Percentiles rank a stretch among this genome's conserved stretches.
Conservation (phyloP, 192 early-diverging fungal species). For the Backusella australiensis region DNA sequence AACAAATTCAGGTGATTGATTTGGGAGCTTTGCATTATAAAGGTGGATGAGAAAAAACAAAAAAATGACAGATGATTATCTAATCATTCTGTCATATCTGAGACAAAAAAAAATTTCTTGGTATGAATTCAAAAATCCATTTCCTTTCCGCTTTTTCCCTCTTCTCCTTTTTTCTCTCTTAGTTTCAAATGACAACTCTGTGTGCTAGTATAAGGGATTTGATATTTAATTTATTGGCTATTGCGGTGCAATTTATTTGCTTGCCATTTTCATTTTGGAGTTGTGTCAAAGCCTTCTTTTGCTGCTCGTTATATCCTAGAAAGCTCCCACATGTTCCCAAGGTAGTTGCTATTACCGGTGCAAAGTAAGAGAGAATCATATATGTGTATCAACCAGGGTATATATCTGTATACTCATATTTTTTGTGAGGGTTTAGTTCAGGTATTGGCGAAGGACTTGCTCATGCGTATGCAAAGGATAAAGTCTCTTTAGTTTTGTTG, state of each 20-base stretch:
- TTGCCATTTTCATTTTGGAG: not conserved
- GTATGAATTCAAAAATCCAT: not conserved
- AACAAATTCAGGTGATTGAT: not conserved
- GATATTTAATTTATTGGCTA: not conserved
- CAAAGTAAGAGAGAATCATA: not conserved
- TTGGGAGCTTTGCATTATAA: too few species aligned
- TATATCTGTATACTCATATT: not conserved
- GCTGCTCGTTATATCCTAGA: not conserved
- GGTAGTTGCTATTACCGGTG: constrained; percentile 16
- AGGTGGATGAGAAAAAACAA: too few species aligned
- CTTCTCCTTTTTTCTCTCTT: not conserved
- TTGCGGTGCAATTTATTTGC: not conserved
- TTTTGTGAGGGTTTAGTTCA: not conserved
- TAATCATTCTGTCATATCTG: not conserved
- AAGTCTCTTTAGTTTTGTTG: constrained; percentile 3
- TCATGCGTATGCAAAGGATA: not conserved
- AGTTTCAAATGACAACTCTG: not conserved
- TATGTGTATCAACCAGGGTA: not conserved
- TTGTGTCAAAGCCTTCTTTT: not conserved
- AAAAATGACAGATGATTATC: not conserved
- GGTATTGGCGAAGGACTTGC: constrained; percentile 17
- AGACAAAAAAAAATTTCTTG: not conserved
- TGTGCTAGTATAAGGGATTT: constrained; percentile 8
- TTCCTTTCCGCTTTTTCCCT: not conserved
- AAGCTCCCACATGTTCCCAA: not conserved